Evolutionary conservation across 1,139 yeast genomes (phyloP), one percentile per base, ranked within the genome.

Genomic region (Blastobotrys serpentis): DNA sequence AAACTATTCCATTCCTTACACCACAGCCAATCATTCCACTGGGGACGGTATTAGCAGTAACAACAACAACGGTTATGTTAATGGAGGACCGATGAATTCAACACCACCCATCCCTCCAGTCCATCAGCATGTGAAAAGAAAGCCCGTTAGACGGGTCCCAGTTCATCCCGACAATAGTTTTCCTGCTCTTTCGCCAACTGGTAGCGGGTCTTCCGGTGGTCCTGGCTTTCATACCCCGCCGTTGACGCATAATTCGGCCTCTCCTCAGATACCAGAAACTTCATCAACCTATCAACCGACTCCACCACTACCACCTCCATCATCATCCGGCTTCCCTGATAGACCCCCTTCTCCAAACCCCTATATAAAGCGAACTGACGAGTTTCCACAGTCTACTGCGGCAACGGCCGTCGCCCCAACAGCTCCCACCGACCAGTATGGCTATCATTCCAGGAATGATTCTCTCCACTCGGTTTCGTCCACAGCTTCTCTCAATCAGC

Each of bases 391-490:
- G 34, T 10, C 22, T n/a, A 16, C 32, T 13, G 5, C 26, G 10
- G 21, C 46, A 25, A 21, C 42, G 29, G 18, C 26, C 11, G 4
- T 34, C 33, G n/a, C 36, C 30, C 17, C 46, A 32, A 19, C 50
- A 25, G 11, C 51, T 32, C 29, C 46, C 21, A 19, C 46, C 14
- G 17, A 43, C n/a, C 41, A 18, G 13, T 17, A 22, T 17, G 25
- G 29, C 18, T 22, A 26, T n/a, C 42, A 44, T n/a, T 42, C 41
- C 13, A 39, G 51, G 16, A 29, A 42, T 2, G 48, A 19, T n/a
- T 48, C 51, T 2, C 40, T 48, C 16, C 51, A 48, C 16, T 48
- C 51, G 2, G 36, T 23, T 5, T 39, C 36, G 17, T 30, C 34
- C 7, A 17, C 45, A 7, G 8, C 38, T 2, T 39, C 43, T 5